Conservation (phyloP, 345 rosid species). For the Boechera retrofracta region DNA sequence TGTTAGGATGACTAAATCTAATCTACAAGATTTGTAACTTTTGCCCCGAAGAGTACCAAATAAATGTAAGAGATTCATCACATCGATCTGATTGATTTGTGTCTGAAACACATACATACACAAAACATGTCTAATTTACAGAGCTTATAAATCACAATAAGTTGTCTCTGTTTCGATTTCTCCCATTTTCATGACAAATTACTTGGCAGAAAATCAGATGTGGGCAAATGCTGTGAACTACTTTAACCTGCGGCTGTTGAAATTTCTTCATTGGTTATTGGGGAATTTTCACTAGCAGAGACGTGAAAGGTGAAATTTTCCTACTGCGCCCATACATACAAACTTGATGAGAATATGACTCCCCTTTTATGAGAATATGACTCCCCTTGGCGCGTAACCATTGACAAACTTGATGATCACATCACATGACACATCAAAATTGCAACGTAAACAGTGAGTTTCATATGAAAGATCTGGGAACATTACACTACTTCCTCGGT, state of each 20-base stretch:
- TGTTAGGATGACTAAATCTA: slow-evolving; percentile 5
- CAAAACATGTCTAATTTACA: neutral
- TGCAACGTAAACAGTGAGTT: too few relatives aligned
- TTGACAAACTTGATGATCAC: too few relatives aligned
- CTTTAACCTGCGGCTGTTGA: neutral
- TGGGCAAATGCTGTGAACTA: neutral
- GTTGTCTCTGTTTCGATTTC: too few relatives aligned
- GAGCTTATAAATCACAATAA: too few relatives aligned
- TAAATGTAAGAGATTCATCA: slow-evolving; percentile 10
- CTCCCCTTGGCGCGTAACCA: too few relatives aligned
- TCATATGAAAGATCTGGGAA: too few relatives aligned
- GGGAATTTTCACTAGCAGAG: neutral
- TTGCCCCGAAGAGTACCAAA: neutral
- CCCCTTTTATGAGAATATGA: too few relatives aligned
- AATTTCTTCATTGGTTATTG: neutral
- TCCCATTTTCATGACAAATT: neutral
- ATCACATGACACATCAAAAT: too few relatives aligned
- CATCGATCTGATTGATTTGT: neutral
- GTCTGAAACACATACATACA: neutral
- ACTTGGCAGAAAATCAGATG: neutral
- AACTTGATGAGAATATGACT: too few relatives aligned
- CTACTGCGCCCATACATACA: too few relatives aligned
- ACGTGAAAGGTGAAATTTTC: too few relatives aligned
- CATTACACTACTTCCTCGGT: too few relatives aligned
- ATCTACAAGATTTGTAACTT: slow-evolving; percentile 14